Percentiles rank a stretch among this genome's conserved stretches.
Evolutionary conservation across 2,329 filamentous ascomycete genomes (phyloP).

Genomic region (Zasmidium angulare): DNA sequence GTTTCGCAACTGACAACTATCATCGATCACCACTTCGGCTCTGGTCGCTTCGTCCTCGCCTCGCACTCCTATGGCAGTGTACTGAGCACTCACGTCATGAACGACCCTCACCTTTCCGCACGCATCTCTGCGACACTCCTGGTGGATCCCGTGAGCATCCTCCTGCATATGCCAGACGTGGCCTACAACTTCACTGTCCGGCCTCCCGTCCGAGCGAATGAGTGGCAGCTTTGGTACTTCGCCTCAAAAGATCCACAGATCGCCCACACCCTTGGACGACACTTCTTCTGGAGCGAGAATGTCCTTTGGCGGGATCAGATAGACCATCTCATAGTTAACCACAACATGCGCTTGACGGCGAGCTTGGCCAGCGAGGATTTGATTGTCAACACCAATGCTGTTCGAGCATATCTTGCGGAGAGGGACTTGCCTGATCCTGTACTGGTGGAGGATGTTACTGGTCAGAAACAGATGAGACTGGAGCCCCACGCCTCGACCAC

Average conservation of each 20-base stretch:
- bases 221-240: slow-evolving; percentile 71
- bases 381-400: slow-evolving; percentile 61
- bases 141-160: slow-evolving; percentile 64
- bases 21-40: slow-evolving; percentile 59
- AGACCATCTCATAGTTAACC: slow-evolving; percentile 35
- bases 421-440: slow-evolving; percentile 30
- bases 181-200: slow-evolving; percentile 67
- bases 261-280: slow-evolving; percentile 61
- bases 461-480: slow-evolving; percentile 26
- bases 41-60: slow-evolving; percentile 59
- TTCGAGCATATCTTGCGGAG: slow-evolving; percentile 58
- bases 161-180: slow-evolving; percentile 68
- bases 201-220: slow-evolving; percentile 55
- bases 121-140: slow-evolving; percentile 53
- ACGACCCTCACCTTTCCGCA: slow-evolving; percentile 44
- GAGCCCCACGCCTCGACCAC: slow-evolving; percentile 34
- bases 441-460: slow-evolving; percentile 18
- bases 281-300: slow-evolving; percentile 72
- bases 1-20: slow-evolving; percentile 58
- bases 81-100: slow-evolving; percentile 62
- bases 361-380: slow-evolving; percentile 61
- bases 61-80: slow-evolving; percentile 65
- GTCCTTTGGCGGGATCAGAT: slow-evolving; percentile 70
- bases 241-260: slow-evolving; percentile 67
- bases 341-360: slow-evolving; percentile 52